Evolutionary conservation across 257 asterid species (phyloP).

Genomic region (Nemophila menziesii): DNA sequence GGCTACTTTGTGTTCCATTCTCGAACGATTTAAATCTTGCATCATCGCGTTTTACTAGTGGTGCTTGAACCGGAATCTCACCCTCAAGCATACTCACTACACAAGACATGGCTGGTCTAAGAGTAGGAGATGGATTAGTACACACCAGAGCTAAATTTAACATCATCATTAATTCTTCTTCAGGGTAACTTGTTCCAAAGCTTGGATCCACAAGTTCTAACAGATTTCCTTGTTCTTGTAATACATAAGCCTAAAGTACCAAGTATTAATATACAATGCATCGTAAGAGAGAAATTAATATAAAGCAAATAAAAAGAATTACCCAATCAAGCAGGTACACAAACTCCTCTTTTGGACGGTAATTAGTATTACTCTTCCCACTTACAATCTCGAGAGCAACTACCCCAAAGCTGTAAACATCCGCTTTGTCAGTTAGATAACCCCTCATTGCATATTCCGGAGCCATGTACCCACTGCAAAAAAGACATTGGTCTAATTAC

Average conservation of each 20-base stretch:
- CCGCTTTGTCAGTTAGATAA: neutral
- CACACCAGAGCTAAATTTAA: slow-evolving; percentile 55
- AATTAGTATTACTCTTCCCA: neutral
- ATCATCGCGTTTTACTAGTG: slow-evolving; percentile 40
- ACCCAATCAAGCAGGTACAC: slow-evolving; percentile 1
- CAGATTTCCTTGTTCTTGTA: slow-evolving; percentile 79
- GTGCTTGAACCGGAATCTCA: slow-evolving; percentile 59
- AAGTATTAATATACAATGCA: too few species aligned
- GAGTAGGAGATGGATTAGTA: slow-evolving; percentile 72
- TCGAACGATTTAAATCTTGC: slow-evolving; percentile 54
- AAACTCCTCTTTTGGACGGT: neutral
- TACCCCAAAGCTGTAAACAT: slow-evolving; percentile 2
- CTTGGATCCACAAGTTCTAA: slow-evolving; percentile 71
- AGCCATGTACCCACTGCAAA: slow-evolving; percentile 4
- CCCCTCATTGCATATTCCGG: slow-evolving; percentile 2
- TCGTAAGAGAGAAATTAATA: too few species aligned
- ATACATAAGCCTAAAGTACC: slow-evolving; percentile 94
- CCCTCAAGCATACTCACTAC: slow-evolving; percentile 89
- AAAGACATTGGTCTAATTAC: neutral
- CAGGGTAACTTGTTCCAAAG: slow-evolving; percentile 42
- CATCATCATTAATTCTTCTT: slow-evolving; percentile 56
- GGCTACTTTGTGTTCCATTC: slow-evolving; percentile 55
- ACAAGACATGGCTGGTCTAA: slow-evolving; percentile 70
- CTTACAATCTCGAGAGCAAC: neutral
- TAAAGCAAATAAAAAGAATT: neutral